Evolutionary conservation across 2,329 filamentous ascomycete species (phyloP), one percentile per base, ranked within the genome.

Genomic region (Neonectria faginata): DNA sequence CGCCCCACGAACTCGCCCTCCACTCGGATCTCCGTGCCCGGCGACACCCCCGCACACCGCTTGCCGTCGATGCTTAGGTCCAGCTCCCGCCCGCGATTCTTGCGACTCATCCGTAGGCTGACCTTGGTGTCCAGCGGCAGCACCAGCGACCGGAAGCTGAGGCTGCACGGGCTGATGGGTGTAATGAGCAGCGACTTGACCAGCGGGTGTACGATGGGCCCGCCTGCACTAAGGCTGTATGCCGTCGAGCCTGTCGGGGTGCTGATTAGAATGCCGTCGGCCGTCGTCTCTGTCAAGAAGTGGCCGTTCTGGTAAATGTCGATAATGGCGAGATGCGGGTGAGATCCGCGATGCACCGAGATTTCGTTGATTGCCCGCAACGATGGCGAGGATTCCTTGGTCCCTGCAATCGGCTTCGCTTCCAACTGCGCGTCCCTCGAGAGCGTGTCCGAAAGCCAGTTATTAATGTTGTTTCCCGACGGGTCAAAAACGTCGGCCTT

Each of bases 241-340:
- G 96, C 96, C 0, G 96, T 99, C 44, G 92, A 97, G 3, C 96
- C 96, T 0, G 96, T 99, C 0, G 96, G 96, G 0, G 95, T 97
- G 67, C 92, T 94, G 63, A 98, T 89, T 48, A 98, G 91, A 78
- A 99, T 97, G 55, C 96, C 96, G 77, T 99, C 96, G 1, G 94
- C 95, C 12, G 97, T 94, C 1, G 93, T 95, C 77, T 97, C 94
- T 1, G 96, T 99, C 50, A 99, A 84, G 73, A 96, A 97, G 59
- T 93, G 89, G 36, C 92, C 91, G 72, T 94, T 94, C 64, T 98
- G 91, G 74, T 90, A 96, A 47, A 99, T 92, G 74, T 97, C 93
- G 70, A 99, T 92, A 69, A 97, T 91, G 41, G 94, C 93, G 6
- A 99, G 86, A 78, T 98, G 95, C 0, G 96, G 93, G 67, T 95